Evolutionary conservation across 345 rosid species (phyloP).

Genomic region (Chamaenerion angustifolium): DNA sequence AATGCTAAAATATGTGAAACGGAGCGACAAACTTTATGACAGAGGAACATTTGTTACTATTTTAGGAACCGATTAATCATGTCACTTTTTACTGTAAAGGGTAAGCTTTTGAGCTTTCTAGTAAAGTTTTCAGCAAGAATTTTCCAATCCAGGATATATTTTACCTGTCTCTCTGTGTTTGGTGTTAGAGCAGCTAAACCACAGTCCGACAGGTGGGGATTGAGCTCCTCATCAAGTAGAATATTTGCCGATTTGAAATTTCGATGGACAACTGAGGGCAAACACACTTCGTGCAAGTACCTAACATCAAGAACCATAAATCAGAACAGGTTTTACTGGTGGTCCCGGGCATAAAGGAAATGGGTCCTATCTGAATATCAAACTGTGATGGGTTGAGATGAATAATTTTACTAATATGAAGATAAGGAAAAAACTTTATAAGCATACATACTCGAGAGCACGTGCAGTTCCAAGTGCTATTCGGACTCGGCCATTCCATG

Average conservation of each 20-base stretch:
- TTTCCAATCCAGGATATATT: no score
- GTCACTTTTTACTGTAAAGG: no score
- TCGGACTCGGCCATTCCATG: conserved; percentile 96
- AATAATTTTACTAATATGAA: no score
- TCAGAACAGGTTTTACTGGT: not conserved
- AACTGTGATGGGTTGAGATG: no score
- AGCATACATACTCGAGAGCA: conserved; percentile 84
- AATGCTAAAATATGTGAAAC: no score
- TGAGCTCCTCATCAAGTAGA: conserved; percentile 88
- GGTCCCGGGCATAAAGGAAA: no score
- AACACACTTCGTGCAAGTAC: conserved; percentile 97
- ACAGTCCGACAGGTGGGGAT: conserved; percentile 87
- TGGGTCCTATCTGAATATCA: no score
- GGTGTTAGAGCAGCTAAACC: conserved; percentile 95
- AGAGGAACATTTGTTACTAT: no score
- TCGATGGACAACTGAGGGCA: conserved; percentile 94
- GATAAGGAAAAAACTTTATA: not conserved
- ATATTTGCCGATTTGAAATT: conserved; percentile 97
- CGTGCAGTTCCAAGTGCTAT: conserved; percentile 94
- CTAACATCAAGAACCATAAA: conserved; percentile 19
- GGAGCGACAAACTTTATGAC: no score
- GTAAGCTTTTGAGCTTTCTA: no score
- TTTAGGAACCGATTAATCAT: no score
- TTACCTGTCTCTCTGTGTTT: conserved; percentile 91
- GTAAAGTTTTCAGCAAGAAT: no score